Conservation (phyloP, 2,329 filamentous ascomycete species). For the Trichoderma aggressivum region DNA sequence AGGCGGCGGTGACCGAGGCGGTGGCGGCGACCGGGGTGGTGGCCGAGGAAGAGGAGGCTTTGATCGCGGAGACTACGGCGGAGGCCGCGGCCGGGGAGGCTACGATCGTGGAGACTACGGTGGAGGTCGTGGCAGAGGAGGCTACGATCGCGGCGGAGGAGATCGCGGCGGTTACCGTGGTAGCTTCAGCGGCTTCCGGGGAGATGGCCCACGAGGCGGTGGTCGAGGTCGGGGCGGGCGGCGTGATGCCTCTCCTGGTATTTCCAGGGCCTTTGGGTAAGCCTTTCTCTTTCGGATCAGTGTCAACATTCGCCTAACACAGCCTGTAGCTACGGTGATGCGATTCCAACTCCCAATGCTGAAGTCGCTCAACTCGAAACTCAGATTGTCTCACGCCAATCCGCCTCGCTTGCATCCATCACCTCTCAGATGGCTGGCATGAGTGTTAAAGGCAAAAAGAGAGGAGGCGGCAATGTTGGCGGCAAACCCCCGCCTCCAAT, state of each 20-base stretch:
- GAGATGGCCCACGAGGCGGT: conserved; percentile 24
- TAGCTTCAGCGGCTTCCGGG: conserved; percentile 22
- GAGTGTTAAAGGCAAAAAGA: conserved; percentile 25
- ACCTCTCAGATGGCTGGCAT: conserved; percentile 37
- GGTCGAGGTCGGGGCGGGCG: conserved; percentile 25
- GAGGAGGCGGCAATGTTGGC: neutral
- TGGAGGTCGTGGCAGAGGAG: conserved; percentile 15
- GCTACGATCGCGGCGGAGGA: conserved; percentile 23
- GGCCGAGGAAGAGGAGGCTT: conserved; percentile 5
- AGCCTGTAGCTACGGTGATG: conserved; percentile 25
- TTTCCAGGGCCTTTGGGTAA: conserved; percentile 23
- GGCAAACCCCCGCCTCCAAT: conserved; percentile 10
- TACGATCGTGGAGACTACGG: conserved; percentile 25
- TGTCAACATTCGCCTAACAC: neutral
- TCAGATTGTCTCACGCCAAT: conserved; percentile 33
- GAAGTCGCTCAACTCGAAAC: conserved; percentile 40
- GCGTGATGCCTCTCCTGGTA: conserved; percentile 25
- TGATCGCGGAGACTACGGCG: conserved; percentile 20
- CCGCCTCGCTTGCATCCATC: conserved; percentile 33
- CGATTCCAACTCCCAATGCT: conserved; percentile 26
- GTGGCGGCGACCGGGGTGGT: conserved; percentile 27
- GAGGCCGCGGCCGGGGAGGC: conserved; percentile 1
- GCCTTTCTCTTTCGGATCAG: neutral
- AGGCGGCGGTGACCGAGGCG: conserved; percentile 4
- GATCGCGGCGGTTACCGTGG: conserved; percentile 22